A percentile compares a stretch with the other conserved stretches of the same genome.
These are phyloP conservation scores for Ophiostoma australiae DNA, from an alignment of 2,329 filamentous ascomycete species.

Conservation along the genomic window DNA sequence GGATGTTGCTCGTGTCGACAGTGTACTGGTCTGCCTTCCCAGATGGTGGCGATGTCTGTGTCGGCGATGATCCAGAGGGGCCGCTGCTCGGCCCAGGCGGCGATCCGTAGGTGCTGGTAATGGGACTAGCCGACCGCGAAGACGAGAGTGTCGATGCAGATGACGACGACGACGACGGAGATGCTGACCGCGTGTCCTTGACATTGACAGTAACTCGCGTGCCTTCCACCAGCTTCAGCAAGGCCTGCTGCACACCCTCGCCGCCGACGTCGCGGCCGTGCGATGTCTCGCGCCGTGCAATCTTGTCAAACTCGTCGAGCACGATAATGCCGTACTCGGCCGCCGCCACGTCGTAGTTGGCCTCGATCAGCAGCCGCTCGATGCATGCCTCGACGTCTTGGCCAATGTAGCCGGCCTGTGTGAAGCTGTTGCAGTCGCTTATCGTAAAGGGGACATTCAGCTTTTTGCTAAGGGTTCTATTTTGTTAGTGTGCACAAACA, in stretches of 20 bases:
- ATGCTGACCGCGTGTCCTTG: slow-evolving; percentile 60
- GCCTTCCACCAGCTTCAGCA: slow-evolving; percentile 93
- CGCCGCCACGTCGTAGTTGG: slow-evolving; percentile 79
- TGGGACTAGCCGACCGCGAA: slow-evolving; percentile 44
- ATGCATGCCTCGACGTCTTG: slow-evolving; percentile 97
- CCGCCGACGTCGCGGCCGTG: slow-evolving; percentile 93
- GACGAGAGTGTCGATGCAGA: slow-evolving; percentile 35
- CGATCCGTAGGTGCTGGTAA: slow-evolving; percentile 50
- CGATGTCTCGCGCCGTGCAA: slow-evolving; percentile 78
- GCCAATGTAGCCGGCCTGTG: slow-evolving; percentile 94
- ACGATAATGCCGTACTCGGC: slow-evolving; percentile 92
- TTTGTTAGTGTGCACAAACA: not conserved
- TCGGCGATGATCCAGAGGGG: slow-evolving; percentile 33
- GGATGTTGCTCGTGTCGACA: slow-evolving; percentile 89
- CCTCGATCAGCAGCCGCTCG: slow-evolving; percentile 79
- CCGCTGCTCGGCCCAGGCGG: slow-evolving; percentile 35
- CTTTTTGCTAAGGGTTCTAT: slow-evolving; percentile 79
- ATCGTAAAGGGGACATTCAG: slow-evolving; percentile 95
- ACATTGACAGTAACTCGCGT: slow-evolving; percentile 89
- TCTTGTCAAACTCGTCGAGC: slow-evolving; percentile 95
- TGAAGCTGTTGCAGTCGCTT: slow-evolving; percentile 92
- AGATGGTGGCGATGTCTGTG: slow-evolving; percentile 43
- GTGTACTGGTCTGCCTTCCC: slow-evolving; percentile 60
- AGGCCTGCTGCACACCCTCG: slow-evolving; percentile 92
- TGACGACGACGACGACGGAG: slow-evolving; percentile 40